A percentile compares a stretch with the other conserved stretches of the same genome.
phyloP scores from a whole-genome alignment of 495 filamentous ascomycete species.

The Hapsidospora chrysogenum region DNA sequence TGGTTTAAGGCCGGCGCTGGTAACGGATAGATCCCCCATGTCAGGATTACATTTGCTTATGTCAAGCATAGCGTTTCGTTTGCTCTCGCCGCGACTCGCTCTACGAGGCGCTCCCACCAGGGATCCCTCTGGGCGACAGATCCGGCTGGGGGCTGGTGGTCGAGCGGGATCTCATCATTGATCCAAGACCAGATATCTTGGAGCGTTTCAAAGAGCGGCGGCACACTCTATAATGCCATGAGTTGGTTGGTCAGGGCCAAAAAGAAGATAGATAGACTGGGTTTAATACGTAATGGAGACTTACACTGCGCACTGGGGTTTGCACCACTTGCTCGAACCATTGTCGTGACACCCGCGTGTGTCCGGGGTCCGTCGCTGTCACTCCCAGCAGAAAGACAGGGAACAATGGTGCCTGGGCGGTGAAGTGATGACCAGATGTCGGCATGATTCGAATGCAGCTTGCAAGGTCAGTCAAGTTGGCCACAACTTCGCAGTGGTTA shows the following conservation, averaged over 20 bases:
- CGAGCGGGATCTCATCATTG: background rate
- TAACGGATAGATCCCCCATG: no score
- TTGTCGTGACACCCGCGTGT: background rate
- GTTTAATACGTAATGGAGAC: no score
- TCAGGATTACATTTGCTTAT: background rate
- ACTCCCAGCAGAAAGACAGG: constrained; percentile 4
- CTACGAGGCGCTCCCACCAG: constrained; percentile 2
- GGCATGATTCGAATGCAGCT: constrained; percentile 2
- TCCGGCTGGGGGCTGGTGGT: background rate
- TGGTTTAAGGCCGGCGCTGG: no score
- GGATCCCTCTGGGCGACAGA: background rate
- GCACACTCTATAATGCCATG: background rate
- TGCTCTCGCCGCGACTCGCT: background rate
- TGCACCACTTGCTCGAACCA: constrained; percentile 2
- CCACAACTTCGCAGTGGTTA: background rate
- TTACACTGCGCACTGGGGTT: constrained; percentile 1
- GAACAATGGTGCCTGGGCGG: constrained; percentile 3
- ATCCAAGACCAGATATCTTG: constrained; percentile 2
- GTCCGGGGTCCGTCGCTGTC: background rate
- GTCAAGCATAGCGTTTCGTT: background rate
- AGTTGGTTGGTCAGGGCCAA: background rate
- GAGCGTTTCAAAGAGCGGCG: constrained; percentile 1
- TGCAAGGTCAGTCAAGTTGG: background rate
- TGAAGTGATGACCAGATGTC: constrained; percentile 1
- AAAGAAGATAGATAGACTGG: background rate